Base-by-base conservation (phyloP, 352 stramenopile genomes). In the Pythium phragmiticola region DNA sequence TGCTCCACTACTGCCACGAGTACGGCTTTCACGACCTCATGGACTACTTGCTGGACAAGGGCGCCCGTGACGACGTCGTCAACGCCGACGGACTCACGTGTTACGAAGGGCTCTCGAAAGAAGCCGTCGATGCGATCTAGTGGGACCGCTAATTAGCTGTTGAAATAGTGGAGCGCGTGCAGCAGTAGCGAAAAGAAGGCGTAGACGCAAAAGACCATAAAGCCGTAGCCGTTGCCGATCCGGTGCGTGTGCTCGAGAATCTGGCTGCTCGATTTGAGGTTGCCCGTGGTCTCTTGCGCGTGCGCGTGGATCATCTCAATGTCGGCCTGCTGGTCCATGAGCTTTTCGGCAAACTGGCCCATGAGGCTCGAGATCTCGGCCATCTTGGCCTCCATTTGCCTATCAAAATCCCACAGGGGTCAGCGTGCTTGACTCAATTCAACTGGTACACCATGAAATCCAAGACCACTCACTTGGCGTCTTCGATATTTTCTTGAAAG, bases 1-100 rank as follows among this genome's bases (percentile, higher is more conserved):
- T 94, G 41, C 73, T 98, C 23, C 94, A 98, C 65, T 98, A 97
- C 73, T 94, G 84, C 46, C 96, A 96, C 59, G 82, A 92, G 45
- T 98, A 98, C 67, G 92, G 91, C 11, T 98, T 98, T 75, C 88
- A 97, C 55, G 88, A 96, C 37, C 74, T 98, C 48, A 94, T 92
- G 66, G 84, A 97, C 52, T 99, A 98, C 65, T 61, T 98, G 45
- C 90, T 98, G 60, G 80, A 90, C n/a, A 98, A 99, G 68, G 95
- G 96, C 3, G 93, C 94, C 2, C 82, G 92, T 34, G 92, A 98
- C 65, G 91, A 89, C 60, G 65, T 98, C 17, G 48, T 90, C 34
- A 99, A 99, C 56, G 76, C 89, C 9, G 92, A 99, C 63, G 94
- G 95, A 5, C 80, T 98, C 34, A 98, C 93, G 3, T 98, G 92